Conservation (phyloP, 2,329 filamentous ascomycete genomes). For the Fusarium sambucinum region DNA sequence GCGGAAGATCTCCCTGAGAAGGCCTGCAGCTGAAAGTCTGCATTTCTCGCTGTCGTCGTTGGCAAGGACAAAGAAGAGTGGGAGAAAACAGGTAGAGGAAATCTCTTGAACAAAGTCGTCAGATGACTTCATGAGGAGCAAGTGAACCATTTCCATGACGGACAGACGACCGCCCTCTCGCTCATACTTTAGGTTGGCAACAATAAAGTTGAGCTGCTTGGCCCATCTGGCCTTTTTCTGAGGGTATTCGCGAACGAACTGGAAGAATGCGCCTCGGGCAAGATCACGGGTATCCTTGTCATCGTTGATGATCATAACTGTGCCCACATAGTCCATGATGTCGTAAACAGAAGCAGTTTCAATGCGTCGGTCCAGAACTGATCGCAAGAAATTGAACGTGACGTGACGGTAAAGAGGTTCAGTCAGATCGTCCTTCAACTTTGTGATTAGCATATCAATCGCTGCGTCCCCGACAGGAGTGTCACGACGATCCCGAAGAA, state of each 20-base stretch:
- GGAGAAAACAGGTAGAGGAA: slow-evolving; percentile 83
- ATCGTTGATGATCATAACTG: slow-evolving; percentile 96
- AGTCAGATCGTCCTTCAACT: slow-evolving; percentile 88
- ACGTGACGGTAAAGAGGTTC: slow-evolving; percentile 93
- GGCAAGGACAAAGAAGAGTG: slow-evolving; percentile 84
- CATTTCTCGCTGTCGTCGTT: slow-evolving; percentile 92
- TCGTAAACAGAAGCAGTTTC: slow-evolving; percentile 92
- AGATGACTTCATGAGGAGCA: slow-evolving; percentile 86
- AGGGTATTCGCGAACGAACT: slow-evolving; percentile 94
- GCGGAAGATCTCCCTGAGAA: slow-evolving; percentile 85
- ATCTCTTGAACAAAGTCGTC: slow-evolving; percentile 87
- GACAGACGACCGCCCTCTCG: slow-evolving; percentile 90
- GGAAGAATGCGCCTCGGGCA: slow-evolving; percentile 89
- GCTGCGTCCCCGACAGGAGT: slow-evolving; percentile 83
- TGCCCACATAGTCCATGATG: slow-evolving; percentile 86
- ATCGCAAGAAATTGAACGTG: slow-evolving; percentile 93
- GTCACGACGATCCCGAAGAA: slow-evolving; percentile 83
- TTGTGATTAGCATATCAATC: slow-evolving; percentile 83
- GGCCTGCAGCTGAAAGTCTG: slow-evolving; percentile 80
- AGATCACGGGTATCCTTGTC: slow-evolving; percentile 88
- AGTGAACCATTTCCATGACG: slow-evolving; percentile 90
- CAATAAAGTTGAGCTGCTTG: slow-evolving; percentile 89
- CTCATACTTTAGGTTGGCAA: slow-evolving; percentile 91
- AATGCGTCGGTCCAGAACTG: slow-evolving; percentile 85
- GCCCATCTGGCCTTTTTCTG: slow-evolving; percentile 90